phyloP scores from a whole-genome alignment of 2,329 filamentous ascomycete species.

The Alternaria consortialis region DNA sequence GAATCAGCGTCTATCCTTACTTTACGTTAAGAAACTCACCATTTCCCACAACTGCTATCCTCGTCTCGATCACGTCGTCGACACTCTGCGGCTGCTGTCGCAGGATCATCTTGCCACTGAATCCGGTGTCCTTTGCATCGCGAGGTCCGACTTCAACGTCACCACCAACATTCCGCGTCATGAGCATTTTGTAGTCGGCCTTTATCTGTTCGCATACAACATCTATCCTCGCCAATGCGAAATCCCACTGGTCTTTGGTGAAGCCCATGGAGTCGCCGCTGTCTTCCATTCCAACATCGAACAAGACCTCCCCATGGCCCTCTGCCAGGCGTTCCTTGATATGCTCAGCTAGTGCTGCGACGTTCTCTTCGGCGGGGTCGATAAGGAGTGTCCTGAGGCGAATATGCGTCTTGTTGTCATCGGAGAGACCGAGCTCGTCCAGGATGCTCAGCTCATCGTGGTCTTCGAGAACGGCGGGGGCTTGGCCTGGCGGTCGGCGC shows the following conservation, averaged over 20 bases:
- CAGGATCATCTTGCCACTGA: slow-evolving; percentile 86
- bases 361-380: slow-evolving; percentile 62
- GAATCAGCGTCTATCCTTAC: slow-evolving; percentile 15
- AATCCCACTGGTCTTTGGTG: slow-evolving; percentile 76
- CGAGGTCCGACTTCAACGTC: slow-evolving; percentile 73
- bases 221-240: slow-evolving; percentile 71
- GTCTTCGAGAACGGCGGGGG: slow-evolving; percentile 62
- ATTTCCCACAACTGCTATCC: slow-evolving; percentile 97
- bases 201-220: slow-evolving; percentile 70
- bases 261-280: slow-evolving; percentile 86
- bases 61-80: slow-evolving; percentile 92
- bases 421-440: slow-evolving; percentile 77
- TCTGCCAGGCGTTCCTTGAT: slow-evolving; percentile 73
- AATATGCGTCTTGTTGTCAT: slow-evolving; percentile 69
- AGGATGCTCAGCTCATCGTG: slow-evolving; percentile 92
- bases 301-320: slow-evolving; percentile 86
- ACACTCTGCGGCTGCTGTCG: slow-evolving; percentile 75
- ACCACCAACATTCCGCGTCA: slow-evolving; percentile 90
- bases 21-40: slow-evolving; percentile 58
- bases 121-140: slow-evolving; percentile 73
- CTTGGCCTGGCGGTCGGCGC: slow-evolving; percentile 58
- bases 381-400: slow-evolving; percentile 81
- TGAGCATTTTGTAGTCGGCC: slow-evolving; percentile 80
- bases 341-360: slow-evolving; percentile 70
- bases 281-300: slow-evolving; percentile 92